These are phyloP conservation scores for Cyclocybe aegerita DNA, from an alignment of 768 basidiomycete genomes.

Conservation along the genomic window DNA sequence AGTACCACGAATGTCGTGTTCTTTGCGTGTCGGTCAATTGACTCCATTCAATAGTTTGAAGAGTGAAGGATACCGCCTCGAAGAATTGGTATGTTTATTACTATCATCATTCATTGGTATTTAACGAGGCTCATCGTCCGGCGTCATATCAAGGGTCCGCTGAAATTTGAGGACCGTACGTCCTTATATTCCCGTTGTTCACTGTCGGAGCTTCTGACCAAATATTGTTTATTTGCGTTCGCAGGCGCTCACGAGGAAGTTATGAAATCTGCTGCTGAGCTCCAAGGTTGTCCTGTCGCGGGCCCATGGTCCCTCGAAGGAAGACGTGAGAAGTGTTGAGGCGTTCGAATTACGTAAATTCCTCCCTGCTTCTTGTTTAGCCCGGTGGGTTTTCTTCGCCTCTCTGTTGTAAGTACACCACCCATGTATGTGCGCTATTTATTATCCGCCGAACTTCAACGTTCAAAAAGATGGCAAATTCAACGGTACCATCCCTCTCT, in stretches of 20 bases:
- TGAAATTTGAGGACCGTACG: slow-evolving; percentile 34
- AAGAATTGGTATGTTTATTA: slow-evolving; percentile 35
- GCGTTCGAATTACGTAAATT: too few relatives aligned
- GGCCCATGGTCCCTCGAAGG: slow-evolving; percentile 28
- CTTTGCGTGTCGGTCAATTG: not conserved
- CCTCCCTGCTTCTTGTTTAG: too few relatives aligned
- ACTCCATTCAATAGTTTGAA: slow-evolving; percentile 21
- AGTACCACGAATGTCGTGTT: slow-evolving; percentile 7
- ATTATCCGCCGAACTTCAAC: too few relatives aligned
- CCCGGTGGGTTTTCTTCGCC: too few relatives aligned
- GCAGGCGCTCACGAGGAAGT: slow-evolving; percentile 42
- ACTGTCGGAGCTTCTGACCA: too few relatives aligned
- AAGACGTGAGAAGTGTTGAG: not conserved
- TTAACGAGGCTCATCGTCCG: not conserved
- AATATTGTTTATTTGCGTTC: not conserved
- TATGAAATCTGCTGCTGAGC: slow-evolving; percentile 37
- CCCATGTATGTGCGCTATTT: too few relatives aligned
- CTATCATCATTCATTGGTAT: not conserved
- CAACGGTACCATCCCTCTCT: too few relatives aligned
- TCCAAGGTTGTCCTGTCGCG: slow-evolving; percentile 42
- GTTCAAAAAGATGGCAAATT: too few relatives aligned
- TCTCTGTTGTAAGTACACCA: too few relatives aligned
- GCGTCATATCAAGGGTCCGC: slow-evolving; percentile 31
- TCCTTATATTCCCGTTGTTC: not conserved
- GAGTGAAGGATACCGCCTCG: slow-evolving; percentile 40